Base-by-base conservation (phyloP, 352 stramenopile species). In the Saprolegnia parasitica region DNA sequence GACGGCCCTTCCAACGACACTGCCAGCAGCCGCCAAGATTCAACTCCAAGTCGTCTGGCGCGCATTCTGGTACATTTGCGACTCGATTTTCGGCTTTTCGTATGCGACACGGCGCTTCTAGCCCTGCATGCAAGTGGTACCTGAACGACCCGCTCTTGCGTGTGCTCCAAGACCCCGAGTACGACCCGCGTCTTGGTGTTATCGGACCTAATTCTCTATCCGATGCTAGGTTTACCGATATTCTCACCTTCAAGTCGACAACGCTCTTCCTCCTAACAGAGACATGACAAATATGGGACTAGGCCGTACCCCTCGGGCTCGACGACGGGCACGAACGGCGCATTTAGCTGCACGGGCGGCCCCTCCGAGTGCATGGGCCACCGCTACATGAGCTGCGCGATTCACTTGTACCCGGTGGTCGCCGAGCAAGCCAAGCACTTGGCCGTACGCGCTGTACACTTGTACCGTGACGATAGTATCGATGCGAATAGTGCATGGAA, bases 21-120 rank as follows among this genome's bases (percentile, higher is more conserved):
- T 18, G 49, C 26, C 54, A 42, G 65, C 15, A 16, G 55, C 71
- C 6, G 23, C 72, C 39, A 92, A 91, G 52, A 74, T 89, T 50
- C 76, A 78, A 20, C 58, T 94, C n/a, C 77, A 90, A 23, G 74
- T 94, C 52, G 89, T 83, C 64, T 94, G 84, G 84, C 80, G 86
- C 64, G 86, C 86, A 13, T 91, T 90, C 57, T 93, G 85, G 84
- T 92, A 72, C 61, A 80, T 73, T 50, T 56, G 35, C 18, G 5
- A 11, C 5, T 71, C 16, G 5, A 32, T 63, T 71, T 47, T 50
- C n/a, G 46, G 47, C 5, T 39, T 29, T 23, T 35, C 37, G 50
- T 23, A 0, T 0, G 15, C 16, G 9, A 42, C 15, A 26, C 60
- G 4, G 67, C 15, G 71, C 58, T 23, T 58, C 0, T 47, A 91